Conservation (phyloP, 106 monocot species). For the Phalaenopsis equestris region DNA sequence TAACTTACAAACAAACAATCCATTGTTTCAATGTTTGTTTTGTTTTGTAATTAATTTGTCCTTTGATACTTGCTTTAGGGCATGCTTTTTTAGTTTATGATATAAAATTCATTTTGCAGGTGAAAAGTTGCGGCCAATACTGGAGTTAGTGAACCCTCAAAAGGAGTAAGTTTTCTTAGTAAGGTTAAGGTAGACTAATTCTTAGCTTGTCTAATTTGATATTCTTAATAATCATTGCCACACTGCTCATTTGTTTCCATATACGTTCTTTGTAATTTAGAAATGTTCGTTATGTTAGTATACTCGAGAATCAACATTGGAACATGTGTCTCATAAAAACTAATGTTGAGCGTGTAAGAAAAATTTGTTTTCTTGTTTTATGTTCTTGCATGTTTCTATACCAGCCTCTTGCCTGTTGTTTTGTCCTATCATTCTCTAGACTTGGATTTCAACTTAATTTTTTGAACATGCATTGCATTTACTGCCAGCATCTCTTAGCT, state of each 20-base stretch:
- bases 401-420: too few relatives aligned
- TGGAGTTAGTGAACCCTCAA: conserved; percentile 84
- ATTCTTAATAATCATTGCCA: neutral
- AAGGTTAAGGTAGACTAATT: neutral
- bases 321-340: neutral
- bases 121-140: conserved; percentile 29
- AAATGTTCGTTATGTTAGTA: neutral
- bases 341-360: neutral
- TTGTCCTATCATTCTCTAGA: too few relatives aligned
- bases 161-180: conserved; percentile 53
- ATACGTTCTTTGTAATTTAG: neutral
- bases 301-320: neutral
- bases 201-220: neutral
- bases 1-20: too few relatives aligned
- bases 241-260: neutral
- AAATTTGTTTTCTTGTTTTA: too few relatives aligned
- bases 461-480: too few relatives aligned
- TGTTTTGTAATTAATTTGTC: neutral
- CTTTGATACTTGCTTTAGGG: neutral
- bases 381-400: too few relatives aligned
- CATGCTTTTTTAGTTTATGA: neutral
- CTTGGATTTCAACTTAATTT: too few relatives aligned
- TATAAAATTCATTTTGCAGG: neutral
- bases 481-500: too few relatives aligned
- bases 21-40: neutral